Percentiles rank a stretch among this genome's conserved stretches.
Conservation (phyloP, 805 yeast species). For the Barnettozyma populi region DNA sequence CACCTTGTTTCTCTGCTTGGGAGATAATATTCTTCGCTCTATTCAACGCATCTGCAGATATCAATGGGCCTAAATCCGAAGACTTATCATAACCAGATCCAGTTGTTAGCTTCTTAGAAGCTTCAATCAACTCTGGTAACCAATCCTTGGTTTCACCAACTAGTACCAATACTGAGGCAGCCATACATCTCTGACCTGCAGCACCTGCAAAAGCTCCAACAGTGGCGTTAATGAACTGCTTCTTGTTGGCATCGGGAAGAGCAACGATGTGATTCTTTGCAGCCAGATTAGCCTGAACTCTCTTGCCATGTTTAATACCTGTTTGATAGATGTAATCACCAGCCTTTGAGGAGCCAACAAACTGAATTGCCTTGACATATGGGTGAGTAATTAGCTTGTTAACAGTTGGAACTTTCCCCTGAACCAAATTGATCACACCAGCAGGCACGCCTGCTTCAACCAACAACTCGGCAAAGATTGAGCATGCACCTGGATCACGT, state of each 20-base stretch:
- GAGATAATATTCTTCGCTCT: slow-evolving; percentile 50
- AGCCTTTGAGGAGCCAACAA: slow-evolving; percentile 73
- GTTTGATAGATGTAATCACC: slow-evolving; percentile 66
- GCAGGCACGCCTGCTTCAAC: slow-evolving; percentile 69
- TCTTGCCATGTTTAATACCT: slow-evolving; percentile 65
- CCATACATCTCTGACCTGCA: slow-evolving; percentile 84
- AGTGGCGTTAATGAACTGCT: slow-evolving; percentile 57
- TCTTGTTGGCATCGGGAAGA: slow-evolving; percentile 65
- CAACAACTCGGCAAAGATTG: slow-evolving; percentile 63
- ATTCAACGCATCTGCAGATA: slow-evolving; percentile 49
- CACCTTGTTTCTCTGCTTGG: slow-evolving; percentile 51
- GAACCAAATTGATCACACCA: slow-evolving; percentile 65
- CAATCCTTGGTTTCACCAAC: slow-evolving; percentile 60
- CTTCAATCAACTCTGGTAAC: slow-evolving; percentile 53
- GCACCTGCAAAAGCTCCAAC: slow-evolving; percentile 80
- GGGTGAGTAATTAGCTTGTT: slow-evolving; percentile 66
- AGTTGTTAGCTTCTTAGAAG: slow-evolving; percentile 51
- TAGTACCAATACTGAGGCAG: slow-evolving; percentile 65
- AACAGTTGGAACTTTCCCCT: slow-evolving; percentile 68
- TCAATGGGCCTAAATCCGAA: slow-evolving; percentile 66
- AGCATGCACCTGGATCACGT: slow-evolving; percentile 74
- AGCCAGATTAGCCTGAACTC: slow-evolving; percentile 73
- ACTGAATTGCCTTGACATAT: slow-evolving; percentile 65
- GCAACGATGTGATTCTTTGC: slow-evolving; percentile 74
- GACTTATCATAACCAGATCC: slow-evolving; percentile 61